These are phyloP conservation scores for Diaporthe sp. DNA, from an alignment of 2,329 filamentous ascomycete species.

Conservation along the genomic window DNA sequence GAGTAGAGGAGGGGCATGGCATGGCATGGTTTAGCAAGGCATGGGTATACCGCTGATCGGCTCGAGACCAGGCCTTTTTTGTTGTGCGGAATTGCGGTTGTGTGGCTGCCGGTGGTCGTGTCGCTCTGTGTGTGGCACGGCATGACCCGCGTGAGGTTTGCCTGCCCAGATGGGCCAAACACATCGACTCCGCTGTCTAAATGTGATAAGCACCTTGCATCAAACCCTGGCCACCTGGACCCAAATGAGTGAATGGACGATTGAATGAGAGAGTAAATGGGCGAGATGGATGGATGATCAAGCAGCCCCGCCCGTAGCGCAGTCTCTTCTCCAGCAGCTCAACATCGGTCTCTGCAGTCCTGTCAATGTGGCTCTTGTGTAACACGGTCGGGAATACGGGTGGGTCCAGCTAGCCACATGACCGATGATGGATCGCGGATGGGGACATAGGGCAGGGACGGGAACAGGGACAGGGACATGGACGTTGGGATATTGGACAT, in stretches of 20 bases:
- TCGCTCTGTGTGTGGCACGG: slow-evolving; percentile 29
- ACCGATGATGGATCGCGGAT: slow-evolving; percentile 23
- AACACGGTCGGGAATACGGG: slow-evolving; percentile 12
- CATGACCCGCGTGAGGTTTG: slow-evolving; percentile 12
- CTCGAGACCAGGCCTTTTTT: slow-evolving; percentile 7
- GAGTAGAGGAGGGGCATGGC: slow-evolving; percentile 13
- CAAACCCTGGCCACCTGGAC: slow-evolving; percentile 3
- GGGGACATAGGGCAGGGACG: neutral
- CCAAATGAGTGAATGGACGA: neutral
- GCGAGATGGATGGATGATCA: neutral
- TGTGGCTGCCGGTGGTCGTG: slow-evolving; percentile 15
- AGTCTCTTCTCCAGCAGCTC: neutral
- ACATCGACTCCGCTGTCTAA: neutral
- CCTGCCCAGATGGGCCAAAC: slow-evolving; percentile 7
- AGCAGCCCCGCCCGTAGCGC: slow-evolving; percentile 4
- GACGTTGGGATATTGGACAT: neutral
- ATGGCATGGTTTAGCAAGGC: neutral
- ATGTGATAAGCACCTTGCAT: slow-evolving; percentile 30
- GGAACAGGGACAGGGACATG: neutral
- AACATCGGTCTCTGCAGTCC: neutral
- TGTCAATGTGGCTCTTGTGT: slow-evolving; percentile 9
- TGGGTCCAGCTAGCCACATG: slow-evolving; percentile 29
- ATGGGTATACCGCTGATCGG: slow-evolving; percentile 21
- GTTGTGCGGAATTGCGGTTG: slow-evolving; percentile 4
- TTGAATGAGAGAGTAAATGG: neutral